These are phyloP conservation scores for Talaromyces wortmannii DNA, from an alignment of 495 filamentous ascomycete species.

Conservation along the genomic window DNA sequence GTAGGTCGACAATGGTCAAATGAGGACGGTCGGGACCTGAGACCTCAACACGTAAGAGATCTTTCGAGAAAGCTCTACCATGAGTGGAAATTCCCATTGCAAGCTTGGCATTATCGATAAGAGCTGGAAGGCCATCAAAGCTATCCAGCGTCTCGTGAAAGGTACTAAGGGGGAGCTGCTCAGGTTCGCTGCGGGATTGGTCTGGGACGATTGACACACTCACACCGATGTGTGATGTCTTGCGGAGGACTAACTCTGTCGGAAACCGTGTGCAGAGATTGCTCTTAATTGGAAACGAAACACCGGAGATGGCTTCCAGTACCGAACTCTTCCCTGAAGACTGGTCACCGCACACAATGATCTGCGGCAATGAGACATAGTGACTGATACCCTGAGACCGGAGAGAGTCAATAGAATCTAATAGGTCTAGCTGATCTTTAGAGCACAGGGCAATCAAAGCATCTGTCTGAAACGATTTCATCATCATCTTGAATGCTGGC, in stretches of 20 bases:
- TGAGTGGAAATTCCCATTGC: slow-evolving; percentile 43
- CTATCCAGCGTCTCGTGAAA: slow-evolving; percentile 29
- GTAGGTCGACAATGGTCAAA: slow-evolving; percentile 50
- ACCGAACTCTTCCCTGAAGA: slow-evolving; percentile 60
- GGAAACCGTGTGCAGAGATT: slow-evolving; percentile 51
- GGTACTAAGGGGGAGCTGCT: slow-evolving; percentile 13
- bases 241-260: slow-evolving; percentile 50
- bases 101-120: slow-evolving; percentile 44
- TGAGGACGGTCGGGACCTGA: slow-evolving; percentile 45
- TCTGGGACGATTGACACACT: slow-evolving; percentile 32
- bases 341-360: slow-evolving; percentile 62
- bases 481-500: too few species aligned
- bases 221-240: slow-evolving; percentile 19
- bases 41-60: slow-evolving; percentile 46
- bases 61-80: slow-evolving; percentile 33
- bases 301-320: slow-evolving; percentile 57
- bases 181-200: slow-evolving; percentile 14
- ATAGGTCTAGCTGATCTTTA: slow-evolving; percentile 37
- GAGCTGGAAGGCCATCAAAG: slow-evolving; percentile 22
- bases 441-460: slow-evolving; percentile 12
- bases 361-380: slow-evolving; percentile 45
- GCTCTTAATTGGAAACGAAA: slow-evolving; percentile 48
- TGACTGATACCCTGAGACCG: slow-evolving; percentile 49
- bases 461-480: background rate
- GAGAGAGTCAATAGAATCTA: slow-evolving; percentile 52